Percentiles rank a stretch among this genome's conserved stretches.
Conservation (phyloP, 768 basidiomycete genomes). For the Pholiota conissans region DNA sequence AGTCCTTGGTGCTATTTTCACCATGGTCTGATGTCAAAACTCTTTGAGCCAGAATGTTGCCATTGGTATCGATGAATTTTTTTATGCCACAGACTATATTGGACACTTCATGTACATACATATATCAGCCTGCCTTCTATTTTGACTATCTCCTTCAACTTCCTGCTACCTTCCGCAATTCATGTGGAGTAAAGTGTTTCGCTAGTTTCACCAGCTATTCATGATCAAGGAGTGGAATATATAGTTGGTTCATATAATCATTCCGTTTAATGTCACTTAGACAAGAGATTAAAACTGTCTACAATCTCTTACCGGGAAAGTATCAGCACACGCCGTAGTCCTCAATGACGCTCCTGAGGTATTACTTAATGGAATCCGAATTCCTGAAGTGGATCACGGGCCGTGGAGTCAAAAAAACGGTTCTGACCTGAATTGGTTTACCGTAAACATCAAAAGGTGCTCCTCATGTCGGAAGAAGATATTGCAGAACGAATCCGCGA, state of each 20-base stretch:
- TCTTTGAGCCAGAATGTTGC: neutral
- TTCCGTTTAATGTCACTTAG: neutral
- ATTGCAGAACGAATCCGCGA: constrained; percentile 79
- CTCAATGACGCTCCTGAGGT: too few species aligned
- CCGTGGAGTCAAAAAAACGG: too few species aligned
- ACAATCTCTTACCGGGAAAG: too few species aligned
- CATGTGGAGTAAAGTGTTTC: neutral
- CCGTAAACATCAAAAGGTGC: too few species aligned
- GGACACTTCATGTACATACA: neutral
- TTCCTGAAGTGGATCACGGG: neutral
- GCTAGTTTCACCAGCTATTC: too few species aligned
- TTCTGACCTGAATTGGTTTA: too few species aligned
- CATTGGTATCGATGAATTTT: neutral
- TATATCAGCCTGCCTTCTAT: neutral
- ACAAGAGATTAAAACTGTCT: too few species aligned
- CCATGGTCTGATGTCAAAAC: constrained; percentile 15
- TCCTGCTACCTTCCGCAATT: neutral
- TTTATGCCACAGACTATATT: neutral
- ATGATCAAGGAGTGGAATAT: too few species aligned
- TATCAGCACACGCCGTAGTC: too few species aligned
- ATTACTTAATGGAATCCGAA: too few species aligned
- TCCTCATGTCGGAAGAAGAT: constrained; percentile 74
- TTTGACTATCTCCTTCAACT: neutral
- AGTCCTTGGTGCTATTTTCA: constrained; percentile 21
- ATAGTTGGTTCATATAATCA: neutral